phyloP scores from a whole-genome alignment of 352 stramenopile genomes.

The Phytopythium boreale region DNA sequence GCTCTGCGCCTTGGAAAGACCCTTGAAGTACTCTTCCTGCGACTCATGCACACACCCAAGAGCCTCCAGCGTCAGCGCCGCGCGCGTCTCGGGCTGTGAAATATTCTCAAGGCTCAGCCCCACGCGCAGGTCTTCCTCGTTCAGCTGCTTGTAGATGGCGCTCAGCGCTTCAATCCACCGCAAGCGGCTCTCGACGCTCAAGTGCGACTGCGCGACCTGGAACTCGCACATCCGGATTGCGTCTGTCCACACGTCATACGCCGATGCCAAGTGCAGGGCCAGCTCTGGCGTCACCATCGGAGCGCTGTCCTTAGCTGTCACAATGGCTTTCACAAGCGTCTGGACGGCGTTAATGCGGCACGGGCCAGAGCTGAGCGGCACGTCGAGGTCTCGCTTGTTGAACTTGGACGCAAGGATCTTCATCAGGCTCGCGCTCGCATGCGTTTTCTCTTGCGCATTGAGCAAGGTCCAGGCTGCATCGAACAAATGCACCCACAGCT shows the following conservation, averaged over 20 bases:
- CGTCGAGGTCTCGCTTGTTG: slow-evolving; percentile 82
- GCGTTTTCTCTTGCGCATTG: slow-evolving; percentile 41
- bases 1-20: slow-evolving; percentile 73
- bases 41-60: slow-evolving; percentile 83
- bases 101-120: slow-evolving; percentile 80
- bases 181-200: slow-evolving; percentile 68
- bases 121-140: slow-evolving; percentile 78
- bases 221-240: slow-evolving; percentile 76
- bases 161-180: slow-evolving; percentile 86
- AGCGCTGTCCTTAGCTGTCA: slow-evolving; percentile 43
- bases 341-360: slow-evolving; percentile 82
- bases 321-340: slow-evolving; percentile 76
- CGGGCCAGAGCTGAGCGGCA: slow-evolving; percentile 49
- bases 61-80: slow-evolving; percentile 72
- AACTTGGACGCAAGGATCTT: slow-evolving; percentile 86
- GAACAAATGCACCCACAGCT: slow-evolving; percentile 83
- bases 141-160: slow-evolving; percentile 85
- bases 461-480: slow-evolving; percentile 51
- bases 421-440: slow-evolving; percentile 57
- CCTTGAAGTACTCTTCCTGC: slow-evolving; percentile 87
- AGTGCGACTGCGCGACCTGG: slow-evolving; percentile 68
- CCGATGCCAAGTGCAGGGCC: slow-evolving; percentile 74
- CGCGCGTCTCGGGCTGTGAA: slow-evolving; percentile 65
- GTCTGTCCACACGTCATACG: slow-evolving; percentile 82
- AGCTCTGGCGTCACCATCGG: slow-evolving; percentile 84